Evolutionary conservation across 2,329 filamentous ascomycete species (phyloP), one percentile per base, ranked within the genome.

Genomic region (Exophiala oligosperma): DNA sequence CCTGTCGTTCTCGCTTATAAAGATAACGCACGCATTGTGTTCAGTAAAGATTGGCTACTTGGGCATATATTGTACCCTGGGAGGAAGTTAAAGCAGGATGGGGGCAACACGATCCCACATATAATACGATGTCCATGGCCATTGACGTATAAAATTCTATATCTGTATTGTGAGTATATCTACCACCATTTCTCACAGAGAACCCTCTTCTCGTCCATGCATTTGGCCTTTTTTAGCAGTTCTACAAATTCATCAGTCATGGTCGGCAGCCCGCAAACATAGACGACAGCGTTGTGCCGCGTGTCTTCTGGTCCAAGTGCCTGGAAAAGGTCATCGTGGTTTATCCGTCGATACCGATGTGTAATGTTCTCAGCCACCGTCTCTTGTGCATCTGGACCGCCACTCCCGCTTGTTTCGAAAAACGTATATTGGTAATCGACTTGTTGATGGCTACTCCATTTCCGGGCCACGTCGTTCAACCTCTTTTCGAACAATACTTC

Each of bases 221-320:
- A 77, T 21, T 79, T 72, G 2, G 72, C 62, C 1, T 58, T 63
- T 38, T 67, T 67, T 8, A 77, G 66, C 14, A 68, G 59, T 21
- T 74, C 72, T 0, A 87, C 83, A 64, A 89, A 79, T 50, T 81
- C 78, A 69, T 91, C 88, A 1, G 86, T 90, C 87, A 90, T 90
- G 2, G 66, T 65, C 9, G 85, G 85, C 12, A 87, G 81, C 1
- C 88, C 88, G 67, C 88, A 91, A 0, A 91, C 73, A 69, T 90
- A 91, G 11, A 84, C 83, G 2, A 86, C 76, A 0, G 79, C 78
- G 1, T 73, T 71, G 1, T 69, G 63, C 50, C 72, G 74, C 24
- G 74, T 70, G 3, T 67, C 64, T 1, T 72, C 69, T 29, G 65
- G 56, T 4, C 64, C 63, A 8, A 75, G 57, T 3, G 71, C 69